phyloP scores from a whole-genome alignment of 2,329 filamentous ascomycete species.

The Aspergillus proliferans region DNA sequence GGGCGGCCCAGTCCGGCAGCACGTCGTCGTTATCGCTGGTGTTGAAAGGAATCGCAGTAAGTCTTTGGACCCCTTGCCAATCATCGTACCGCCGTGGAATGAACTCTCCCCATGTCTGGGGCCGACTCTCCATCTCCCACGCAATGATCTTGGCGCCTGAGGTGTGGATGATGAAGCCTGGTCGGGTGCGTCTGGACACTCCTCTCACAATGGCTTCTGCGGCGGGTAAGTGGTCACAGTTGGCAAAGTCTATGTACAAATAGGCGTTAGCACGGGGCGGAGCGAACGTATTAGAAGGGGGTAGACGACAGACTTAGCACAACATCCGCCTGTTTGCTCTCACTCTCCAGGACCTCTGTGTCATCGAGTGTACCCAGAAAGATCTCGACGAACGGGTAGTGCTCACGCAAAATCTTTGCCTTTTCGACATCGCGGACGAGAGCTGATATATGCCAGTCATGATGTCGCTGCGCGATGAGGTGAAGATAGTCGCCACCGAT shows the following conservation, averaged over 20 bases:
- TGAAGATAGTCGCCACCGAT: not conserved
- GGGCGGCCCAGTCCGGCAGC: too few relatives aligned
- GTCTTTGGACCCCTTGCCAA: not conserved
- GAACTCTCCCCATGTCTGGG: not conserved
- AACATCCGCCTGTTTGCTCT: not conserved
- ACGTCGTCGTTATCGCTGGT: not conserved
- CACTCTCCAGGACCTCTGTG: too few relatives aligned
- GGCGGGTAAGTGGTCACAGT: not conserved
- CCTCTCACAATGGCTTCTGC: not conserved
- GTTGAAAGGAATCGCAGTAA: not conserved
- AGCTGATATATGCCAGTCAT: too few relatives aligned
- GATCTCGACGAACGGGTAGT: too few relatives aligned
- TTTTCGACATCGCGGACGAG: too few relatives aligned
- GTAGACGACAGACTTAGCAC: not conserved
- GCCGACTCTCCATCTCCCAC: not conserved
- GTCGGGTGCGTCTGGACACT: not conserved
- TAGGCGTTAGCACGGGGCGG: not conserved
- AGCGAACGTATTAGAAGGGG: not conserved
- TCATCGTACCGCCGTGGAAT: not conserved
- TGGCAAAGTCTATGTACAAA: not conserved
- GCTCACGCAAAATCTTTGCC: too few relatives aligned
- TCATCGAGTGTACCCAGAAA: too few relatives aligned
- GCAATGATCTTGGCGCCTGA: not conserved
- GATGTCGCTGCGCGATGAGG: too few relatives aligned
- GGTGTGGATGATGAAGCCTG: not conserved